Percentiles rank a stretch among this genome's conserved stretches.
Evolutionary conservation across 805 yeast species (phyloP).

Genomic region (Metschnikowia baotianmanensis): DNA sequence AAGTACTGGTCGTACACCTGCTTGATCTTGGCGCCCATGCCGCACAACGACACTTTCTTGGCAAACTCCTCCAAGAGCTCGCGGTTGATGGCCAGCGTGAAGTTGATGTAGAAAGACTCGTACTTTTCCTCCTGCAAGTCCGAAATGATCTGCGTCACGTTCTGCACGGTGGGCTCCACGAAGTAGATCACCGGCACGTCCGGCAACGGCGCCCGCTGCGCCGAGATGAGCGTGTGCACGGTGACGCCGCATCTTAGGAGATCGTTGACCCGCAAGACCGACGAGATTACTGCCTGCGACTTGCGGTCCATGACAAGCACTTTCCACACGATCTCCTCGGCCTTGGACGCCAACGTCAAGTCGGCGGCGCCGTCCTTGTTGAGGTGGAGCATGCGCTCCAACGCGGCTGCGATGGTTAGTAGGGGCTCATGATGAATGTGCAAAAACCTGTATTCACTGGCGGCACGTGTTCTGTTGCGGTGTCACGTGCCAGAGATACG

Average conservation of each 20-base stretch:
- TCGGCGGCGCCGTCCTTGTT: conserved; percentile 62
- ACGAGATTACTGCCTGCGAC: conserved; percentile 83
- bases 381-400: conserved; percentile 83
- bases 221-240: conserved; percentile 71
- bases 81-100: conserved; percentile 76
- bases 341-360: conserved; percentile 51
- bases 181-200: conserved; percentile 96
- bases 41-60: conserved; percentile 68
- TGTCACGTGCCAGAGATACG: too few relatives aligned
- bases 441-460: background rate
- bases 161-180: conserved; percentile 80
- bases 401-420: conserved; percentile 21
- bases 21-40: conserved; percentile 67
- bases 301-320: conserved; percentile 78
- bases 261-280: conserved; percentile 91
- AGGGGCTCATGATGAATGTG: background rate
- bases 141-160: conserved; percentile 62
- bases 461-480: too few relatives aligned
- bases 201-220: conserved; percentile 77
- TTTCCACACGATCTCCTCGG: conserved; percentile 83
- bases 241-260: conserved; percentile 88
- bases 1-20: conserved; percentile 95
- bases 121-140: conserved; percentile 77
- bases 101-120: conserved; percentile 78
- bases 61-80: conserved; percentile 87